phyloP scores from a whole-genome alignment of 2,329 filamentous ascomycete genomes.

The Waltergamsia citrina region DNA sequence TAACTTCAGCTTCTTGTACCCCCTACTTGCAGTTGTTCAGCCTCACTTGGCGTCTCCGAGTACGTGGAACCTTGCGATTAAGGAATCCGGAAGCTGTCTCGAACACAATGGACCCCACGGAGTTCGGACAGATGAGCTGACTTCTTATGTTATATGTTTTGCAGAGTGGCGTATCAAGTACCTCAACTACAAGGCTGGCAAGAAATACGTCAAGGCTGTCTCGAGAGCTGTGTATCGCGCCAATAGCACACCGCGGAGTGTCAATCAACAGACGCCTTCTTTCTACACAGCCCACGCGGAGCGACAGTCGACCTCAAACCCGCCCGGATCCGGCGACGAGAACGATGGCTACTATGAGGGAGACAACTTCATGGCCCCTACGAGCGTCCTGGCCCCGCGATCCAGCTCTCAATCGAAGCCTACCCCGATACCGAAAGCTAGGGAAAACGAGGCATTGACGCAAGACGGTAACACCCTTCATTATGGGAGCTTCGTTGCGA shows the following conservation, averaged over 20 bases:
- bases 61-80: neutral
- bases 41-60: neutral
- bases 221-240: slow-evolving; percentile 59
- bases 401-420: too few species aligned
- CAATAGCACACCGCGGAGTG: slow-evolving; percentile 35
- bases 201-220: slow-evolving; percentile 87
- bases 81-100: neutral
- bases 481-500: slow-evolving; percentile 44
- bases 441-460: slow-evolving; percentile 32
- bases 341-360: slow-evolving; percentile 1
- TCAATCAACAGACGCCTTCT: slow-evolving; percentile 13
- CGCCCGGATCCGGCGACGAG: neutral
- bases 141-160: too few species aligned
- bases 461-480: slow-evolving; percentile 26
- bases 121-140: neutral
- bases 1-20: neutral
- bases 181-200: slow-evolving; percentile 89
- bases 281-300: slow-evolving; percentile 11
- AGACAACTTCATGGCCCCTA: slow-evolving; percentile 1
- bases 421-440: slow-evolving; percentile 10
- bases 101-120: neutral
- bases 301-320: slow-evolving; percentile 3
- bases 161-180: slow-evolving; percentile 89
- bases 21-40: neutral
- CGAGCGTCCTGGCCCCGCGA: neutral